Percentiles rank a stretch among this genome's conserved stretches.
Evolutionary conservation across 139 green algal genomes (phyloP).

Genomic region (Bryopsis sp.): DNA sequence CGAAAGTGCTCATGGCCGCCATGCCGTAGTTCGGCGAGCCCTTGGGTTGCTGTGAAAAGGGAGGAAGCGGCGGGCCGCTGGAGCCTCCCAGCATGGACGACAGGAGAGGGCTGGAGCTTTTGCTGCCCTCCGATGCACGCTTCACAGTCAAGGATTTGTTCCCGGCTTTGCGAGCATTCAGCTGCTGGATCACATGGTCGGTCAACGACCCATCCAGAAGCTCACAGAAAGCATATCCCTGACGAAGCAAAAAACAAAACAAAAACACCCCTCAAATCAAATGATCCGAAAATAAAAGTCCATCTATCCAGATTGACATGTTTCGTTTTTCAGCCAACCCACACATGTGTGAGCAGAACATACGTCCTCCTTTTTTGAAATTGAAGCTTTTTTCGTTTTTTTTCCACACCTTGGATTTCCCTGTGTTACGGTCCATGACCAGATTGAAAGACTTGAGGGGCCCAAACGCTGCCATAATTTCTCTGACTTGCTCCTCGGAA

Average conservation of each 20-base stretch:
- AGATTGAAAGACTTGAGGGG: conserved; percentile 71
- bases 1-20: no score
- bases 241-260: conserved; percentile 12
- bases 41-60: no score
- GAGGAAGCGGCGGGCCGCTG: no score
- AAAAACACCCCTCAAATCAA: conserved; percentile 2
- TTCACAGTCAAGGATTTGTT: conserved; percentile 64
- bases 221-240: conserved; percentile 82
- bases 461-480: conserved; percentile 60
- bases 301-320: background rate
- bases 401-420: conserved; percentile 58
- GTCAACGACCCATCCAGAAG: conserved; percentile 49
- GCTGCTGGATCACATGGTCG: conserved; percentile 52
- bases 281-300: background rate
- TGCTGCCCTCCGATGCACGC: conserved; percentile 27
- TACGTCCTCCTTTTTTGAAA: background rate
- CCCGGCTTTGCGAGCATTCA: conserved; percentile 49
- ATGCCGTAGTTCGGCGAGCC: no score
- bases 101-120: background rate
- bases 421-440: conserved; percentile 73
- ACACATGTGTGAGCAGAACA: background rate
- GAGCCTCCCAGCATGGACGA: background rate
- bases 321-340: background rate
- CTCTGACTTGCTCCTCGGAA: conserved; percentile 66
- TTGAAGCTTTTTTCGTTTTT: background rate